Percentiles rank a stretch among this genome's conserved stretches.
phyloP scores from a whole-genome alignment of 345 rosid species.

The Pugionium dolabratum region DNA sequence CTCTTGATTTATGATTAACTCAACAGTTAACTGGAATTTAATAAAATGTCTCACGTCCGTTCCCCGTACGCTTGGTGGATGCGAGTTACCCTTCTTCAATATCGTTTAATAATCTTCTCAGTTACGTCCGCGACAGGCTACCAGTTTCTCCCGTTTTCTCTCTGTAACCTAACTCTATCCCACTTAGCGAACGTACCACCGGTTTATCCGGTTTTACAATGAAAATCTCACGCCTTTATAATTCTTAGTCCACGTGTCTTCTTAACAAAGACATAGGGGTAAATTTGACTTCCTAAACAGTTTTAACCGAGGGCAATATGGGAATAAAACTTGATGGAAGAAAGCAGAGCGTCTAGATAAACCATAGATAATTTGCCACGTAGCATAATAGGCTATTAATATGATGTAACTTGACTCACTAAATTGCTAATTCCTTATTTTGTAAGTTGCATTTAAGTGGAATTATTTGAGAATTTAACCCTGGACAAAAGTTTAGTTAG shows the following conservation, averaged over 20 bases:
- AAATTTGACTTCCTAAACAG: background rate
- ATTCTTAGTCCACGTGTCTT: conserved; percentile 31
- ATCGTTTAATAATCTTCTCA: conserved; percentile 39
- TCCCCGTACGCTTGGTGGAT: conserved; percentile 53
- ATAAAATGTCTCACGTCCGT: conserved; percentile 53
- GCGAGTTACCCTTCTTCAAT: conserved; percentile 43
- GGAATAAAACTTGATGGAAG: conserved; percentile 8
- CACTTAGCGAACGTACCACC: conserved; percentile 39
- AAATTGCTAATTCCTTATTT: conserved; percentile 37
- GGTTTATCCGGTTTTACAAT: conserved; percentile 43
- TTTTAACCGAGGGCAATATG: conserved; percentile 14
- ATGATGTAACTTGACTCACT: conserved; percentile 28
- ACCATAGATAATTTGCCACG: conserved; percentile 39
- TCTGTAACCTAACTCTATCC: conserved; percentile 38
- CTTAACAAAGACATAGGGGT: conserved; percentile 6
- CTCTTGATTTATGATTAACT: conserved; percentile 47
- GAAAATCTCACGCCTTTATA: no score
- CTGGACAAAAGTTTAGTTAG: conserved; percentile 15
- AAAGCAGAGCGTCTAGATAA: conserved; percentile 24
- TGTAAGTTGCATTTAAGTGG: conserved; percentile 57
- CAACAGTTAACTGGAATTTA: conserved; percentile 48
- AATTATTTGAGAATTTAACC: conserved; percentile 66
- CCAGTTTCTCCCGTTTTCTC: conserved; percentile 47
- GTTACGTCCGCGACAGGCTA: conserved; percentile 40
- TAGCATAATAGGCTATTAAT: background rate